Percentiles rank a stretch among this genome's conserved stretches.
phyloP scores from a whole-genome alignment of 1,284 basidiomycete species.

The Ustilago nuda region DNA sequence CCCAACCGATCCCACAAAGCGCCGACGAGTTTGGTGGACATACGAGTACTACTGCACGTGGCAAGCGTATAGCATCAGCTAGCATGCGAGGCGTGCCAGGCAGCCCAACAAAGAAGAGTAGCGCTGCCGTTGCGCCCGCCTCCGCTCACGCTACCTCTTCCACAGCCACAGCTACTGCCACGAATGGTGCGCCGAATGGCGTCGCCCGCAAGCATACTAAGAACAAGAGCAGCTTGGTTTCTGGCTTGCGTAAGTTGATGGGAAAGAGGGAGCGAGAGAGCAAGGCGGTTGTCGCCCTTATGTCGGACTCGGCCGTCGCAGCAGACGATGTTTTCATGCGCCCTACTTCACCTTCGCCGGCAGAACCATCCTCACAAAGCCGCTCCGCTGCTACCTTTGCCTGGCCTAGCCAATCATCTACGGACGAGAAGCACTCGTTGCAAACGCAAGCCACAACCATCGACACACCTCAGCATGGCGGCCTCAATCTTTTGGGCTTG shows the following conservation, averaged over 20 bases:
- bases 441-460: conserved; percentile 13
- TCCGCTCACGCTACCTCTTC: background rate
- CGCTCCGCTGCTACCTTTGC: background rate
- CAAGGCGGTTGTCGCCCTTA: background rate
- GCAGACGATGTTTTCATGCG: background rate
- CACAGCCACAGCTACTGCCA: background rate
- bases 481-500: conserved; percentile 23
- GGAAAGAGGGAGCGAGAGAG: conserved; percentile 29
- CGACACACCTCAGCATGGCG: conserved; percentile 1
- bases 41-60: background rate
- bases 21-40: background rate
- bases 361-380: background rate
- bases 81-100: conserved; percentile 33
- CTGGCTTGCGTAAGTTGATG: conserved; percentile 44
- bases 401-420: background rate
- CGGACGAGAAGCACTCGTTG: background rate
- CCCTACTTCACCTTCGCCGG: background rate
- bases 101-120: conserved; percentile 15
- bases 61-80: conserved; percentile 18
- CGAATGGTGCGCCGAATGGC: background rate
- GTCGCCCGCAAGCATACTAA: conserved; percentile 35
- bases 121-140: background rate
- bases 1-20: conserved; percentile 5
- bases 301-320: background rate
- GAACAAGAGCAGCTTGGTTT: conserved; percentile 45